A percentile compares a stretch with the other conserved stretches of the same genome.
phyloP scores from a whole-genome alignment of 345 rosid species.

The Mercurialis annua region DNA sequence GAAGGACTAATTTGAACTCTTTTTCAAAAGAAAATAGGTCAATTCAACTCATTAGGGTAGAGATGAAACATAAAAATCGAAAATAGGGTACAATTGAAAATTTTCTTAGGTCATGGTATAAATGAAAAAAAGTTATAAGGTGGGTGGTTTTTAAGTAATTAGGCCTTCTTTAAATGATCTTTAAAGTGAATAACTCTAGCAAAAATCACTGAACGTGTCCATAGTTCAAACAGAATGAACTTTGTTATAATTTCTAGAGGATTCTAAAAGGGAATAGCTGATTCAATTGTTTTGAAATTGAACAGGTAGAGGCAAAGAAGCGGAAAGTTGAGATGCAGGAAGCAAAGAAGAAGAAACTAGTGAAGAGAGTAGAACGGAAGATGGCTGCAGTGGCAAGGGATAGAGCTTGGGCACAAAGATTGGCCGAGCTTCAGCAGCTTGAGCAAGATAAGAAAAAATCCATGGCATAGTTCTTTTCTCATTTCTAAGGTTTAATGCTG shows the following conservation, averaged over 20 bases:
- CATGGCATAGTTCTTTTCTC: constrained; percentile 8
- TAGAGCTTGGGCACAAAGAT: constrained; percentile 76
- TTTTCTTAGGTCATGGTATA: too few relatives aligned
- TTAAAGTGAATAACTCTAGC: not conserved
- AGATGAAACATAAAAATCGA: too few relatives aligned
- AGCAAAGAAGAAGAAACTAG: constrained; percentile 72
- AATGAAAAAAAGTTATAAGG: too few relatives aligned
- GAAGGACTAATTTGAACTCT: too few relatives aligned
- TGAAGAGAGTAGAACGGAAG: constrained; percentile 50
- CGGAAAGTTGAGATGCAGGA: constrained; percentile 77
- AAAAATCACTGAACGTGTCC: not conserved
- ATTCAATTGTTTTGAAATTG: constrained; percentile 13
- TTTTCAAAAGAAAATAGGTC: too few relatives aligned
- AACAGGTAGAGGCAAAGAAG: constrained; percentile 91
- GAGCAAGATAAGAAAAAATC: constrained; percentile 80
- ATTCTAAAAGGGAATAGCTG: not conserved
- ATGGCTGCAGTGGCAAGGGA: constrained; percentile 95
- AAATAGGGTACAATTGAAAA: too few relatives aligned
- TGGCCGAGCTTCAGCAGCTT: constrained; percentile 62
- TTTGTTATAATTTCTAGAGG: not conserved
- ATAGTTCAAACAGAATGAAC: not conserved
- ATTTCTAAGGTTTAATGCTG: not conserved
- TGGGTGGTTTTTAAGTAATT: too few relatives aligned
- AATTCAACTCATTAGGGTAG: too few relatives aligned
- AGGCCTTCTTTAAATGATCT: too few relatives aligned